These are phyloP conservation scores for Colletotrichum destructivum DNA, from an alignment of 2,329 filamentous ascomycete genomes.

Conservation along the genomic window DNA sequence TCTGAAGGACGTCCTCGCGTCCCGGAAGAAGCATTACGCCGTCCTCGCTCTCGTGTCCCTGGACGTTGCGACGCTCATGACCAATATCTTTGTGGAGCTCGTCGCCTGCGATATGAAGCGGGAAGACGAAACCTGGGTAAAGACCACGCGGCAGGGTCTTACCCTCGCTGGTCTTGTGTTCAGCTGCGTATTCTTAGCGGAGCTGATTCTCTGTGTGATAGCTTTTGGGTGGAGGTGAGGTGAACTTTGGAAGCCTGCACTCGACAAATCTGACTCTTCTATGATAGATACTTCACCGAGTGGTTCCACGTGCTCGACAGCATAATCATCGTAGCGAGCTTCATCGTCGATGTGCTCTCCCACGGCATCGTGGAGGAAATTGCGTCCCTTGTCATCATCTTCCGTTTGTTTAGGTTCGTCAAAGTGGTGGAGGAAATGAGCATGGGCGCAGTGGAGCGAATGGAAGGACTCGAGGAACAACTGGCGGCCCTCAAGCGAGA, in stretches of 20 bases:
- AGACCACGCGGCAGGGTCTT: slow-evolving; percentile 56
- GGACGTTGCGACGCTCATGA: slow-evolving; percentile 61
- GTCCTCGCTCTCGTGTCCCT: slow-evolving; percentile 61
- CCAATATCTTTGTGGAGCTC: slow-evolving; percentile 64
- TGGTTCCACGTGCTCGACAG: slow-evolving; percentile 78
- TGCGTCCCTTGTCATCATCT: slow-evolving; percentile 75
- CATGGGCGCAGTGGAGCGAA: slow-evolving; percentile 73
- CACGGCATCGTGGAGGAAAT: slow-evolving; percentile 74
- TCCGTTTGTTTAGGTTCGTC: slow-evolving; percentile 78
- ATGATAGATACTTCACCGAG: slow-evolving; percentile 66
- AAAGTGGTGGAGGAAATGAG: slow-evolving; percentile 80
- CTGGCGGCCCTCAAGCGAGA: slow-evolving; percentile 68
- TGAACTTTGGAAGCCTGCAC: not conserved
- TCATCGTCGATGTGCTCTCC: slow-evolving; percentile 73
- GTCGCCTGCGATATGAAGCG: slow-evolving; percentile 63
- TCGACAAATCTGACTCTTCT: slow-evolving; percentile 32
- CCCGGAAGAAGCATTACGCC: slow-evolving; percentile 61
- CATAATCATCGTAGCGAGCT: slow-evolving; percentile 72
- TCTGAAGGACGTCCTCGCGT: slow-evolving; percentile 44
- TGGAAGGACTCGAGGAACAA: slow-evolving; percentile 69
- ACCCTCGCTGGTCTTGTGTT: slow-evolving; percentile 70
- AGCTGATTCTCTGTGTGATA: slow-evolving; percentile 72
- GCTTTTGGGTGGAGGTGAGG: slow-evolving; percentile 73
- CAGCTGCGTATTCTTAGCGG: slow-evolving; percentile 75
- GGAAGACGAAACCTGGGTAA: slow-evolving; percentile 59